Base-by-base conservation (phyloP, 257 asterid species). In the Eucommia ulmoides region DNA sequence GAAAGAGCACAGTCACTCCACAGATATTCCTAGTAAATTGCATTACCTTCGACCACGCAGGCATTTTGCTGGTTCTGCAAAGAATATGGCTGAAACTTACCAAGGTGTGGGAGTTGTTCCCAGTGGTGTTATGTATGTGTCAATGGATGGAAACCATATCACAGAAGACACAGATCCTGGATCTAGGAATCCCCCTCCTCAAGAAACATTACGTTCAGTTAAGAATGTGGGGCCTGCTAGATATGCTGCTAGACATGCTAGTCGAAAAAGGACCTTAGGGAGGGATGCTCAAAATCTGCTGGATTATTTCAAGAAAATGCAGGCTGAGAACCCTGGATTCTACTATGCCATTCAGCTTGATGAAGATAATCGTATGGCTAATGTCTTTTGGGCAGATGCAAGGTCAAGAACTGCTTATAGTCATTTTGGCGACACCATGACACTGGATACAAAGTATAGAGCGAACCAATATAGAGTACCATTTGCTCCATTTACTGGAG, bases 371-470 rank as follows among this genome's bases (percentile, higher is more conserved):
- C 83, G 85, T 18, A 67, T 84, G 78, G 74, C 69, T 19, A 84
- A 84, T 63, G 77, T 70, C 52, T 80, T 84, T 68, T 84, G 94
- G 94, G 94, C 85, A 46, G 94, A 84, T 74, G 79, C 81, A 20
- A 73, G 83, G 59, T 84, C 94, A n/a, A 78, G 94, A 65, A 62
- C 60, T 14, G 79, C 93, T 49, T 84, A 80, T 58, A 59, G 65
- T 33, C 84, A 78, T 66, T 84, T 75, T 64, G 93, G 85, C 10
- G 94, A 84, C 76, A 79, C 88, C 12, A 85, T 84, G 54, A 58
- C 49, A 52, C 75, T 84, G 61, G 85, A 84, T 67, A 83, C 92
- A 8, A 80, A 75, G 94, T 80, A 80, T 47, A 67, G 94, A 55
- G 88, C 92, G 8, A 83, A 83, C 63, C 94, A 80, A 65, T 77